Percentiles rank a stretch among this genome's conserved stretches.
These are phyloP conservation scores for Alloascoidea africana DNA, from an alignment of 805 yeast species.

Conservation along the genomic window DNA sequence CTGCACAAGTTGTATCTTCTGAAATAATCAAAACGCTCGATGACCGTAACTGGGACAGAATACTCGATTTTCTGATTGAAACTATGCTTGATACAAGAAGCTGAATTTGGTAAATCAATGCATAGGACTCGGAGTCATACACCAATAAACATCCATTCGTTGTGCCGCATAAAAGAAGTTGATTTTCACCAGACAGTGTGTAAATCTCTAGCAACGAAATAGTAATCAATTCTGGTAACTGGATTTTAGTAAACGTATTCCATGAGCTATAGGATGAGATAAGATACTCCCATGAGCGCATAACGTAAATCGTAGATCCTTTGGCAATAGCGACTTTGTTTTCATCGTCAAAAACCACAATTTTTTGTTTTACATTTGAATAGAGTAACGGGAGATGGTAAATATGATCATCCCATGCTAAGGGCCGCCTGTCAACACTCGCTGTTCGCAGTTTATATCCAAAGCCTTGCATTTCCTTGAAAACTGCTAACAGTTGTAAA, in stretches of 20 bases:
- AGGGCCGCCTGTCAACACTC: neutral
- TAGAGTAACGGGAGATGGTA: too few species aligned
- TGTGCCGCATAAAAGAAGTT: neutral
- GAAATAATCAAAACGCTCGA: neutral
- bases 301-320: neutral
- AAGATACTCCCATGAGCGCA: neutral
- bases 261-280: neutral
- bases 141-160: slow-evolving; percentile 1
- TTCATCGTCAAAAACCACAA: neutral
- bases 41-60: neutral
- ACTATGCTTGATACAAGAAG: neutral
- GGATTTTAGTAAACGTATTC: too few species aligned
- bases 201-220: neutral
- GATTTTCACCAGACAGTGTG: neutral
- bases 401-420: neutral
- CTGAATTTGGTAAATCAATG: neutral
- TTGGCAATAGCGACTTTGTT: neutral
- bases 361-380: neutral
- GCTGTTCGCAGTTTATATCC: neutral
- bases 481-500: neutral
- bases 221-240: neutral
- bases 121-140: neutral
- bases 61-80: neutral
- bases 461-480: neutral
- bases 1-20: neutral